Percentiles rank a stretch among this genome's conserved stretches.
Evolutionary conservation across 2,329 filamentous ascomycete species (phyloP).

Genomic region (Fusarium humuli): DNA sequence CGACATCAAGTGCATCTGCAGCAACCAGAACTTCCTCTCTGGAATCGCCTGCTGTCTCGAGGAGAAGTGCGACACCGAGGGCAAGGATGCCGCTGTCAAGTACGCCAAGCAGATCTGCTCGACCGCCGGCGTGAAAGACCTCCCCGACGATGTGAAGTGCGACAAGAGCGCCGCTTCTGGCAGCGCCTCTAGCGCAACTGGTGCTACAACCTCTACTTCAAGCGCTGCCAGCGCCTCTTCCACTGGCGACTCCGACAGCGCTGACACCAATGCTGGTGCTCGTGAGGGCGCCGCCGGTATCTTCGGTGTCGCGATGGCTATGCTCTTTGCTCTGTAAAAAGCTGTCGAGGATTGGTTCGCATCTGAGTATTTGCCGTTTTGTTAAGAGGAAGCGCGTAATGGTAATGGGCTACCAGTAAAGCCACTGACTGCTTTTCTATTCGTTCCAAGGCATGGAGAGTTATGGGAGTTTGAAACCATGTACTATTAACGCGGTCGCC

Average conservation of each 20-base stretch:
- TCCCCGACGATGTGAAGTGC: conserved; percentile 55
- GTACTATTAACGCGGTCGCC: conserved; percentile 23
- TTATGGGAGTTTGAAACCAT: conserved; percentile 30
- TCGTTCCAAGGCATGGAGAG: conserved; percentile 17
- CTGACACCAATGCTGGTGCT: conserved; percentile 19
- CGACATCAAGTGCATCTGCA: conserved; percentile 58
- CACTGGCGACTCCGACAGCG: not conserved
- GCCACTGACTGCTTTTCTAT: conserved; percentile 6
- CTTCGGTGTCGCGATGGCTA: conserved; percentile 46
- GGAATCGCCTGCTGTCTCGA: conserved; percentile 58
- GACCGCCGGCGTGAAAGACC: conserved; percentile 48
- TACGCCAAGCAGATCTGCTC: conserved; percentile 56
- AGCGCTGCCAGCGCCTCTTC: conserved; percentile 13
- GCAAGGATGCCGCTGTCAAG: conserved; percentile 51
- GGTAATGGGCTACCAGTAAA: not conserved
- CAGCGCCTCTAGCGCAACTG: conserved; percentile 4
- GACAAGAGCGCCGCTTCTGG: conserved; percentile 32
- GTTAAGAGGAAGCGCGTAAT: conserved; percentile 11
- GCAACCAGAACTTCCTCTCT: conserved; percentile 54
- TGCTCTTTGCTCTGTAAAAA: conserved; percentile 48
- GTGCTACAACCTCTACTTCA: conserved; percentile 19
- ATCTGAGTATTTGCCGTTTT: not conserved
- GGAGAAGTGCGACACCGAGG: conserved; percentile 49
- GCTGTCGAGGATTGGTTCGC: not conserved
- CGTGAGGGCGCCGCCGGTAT: conserved; percentile 38